A percentile compares a stretch with the other conserved stretches of the same genome.
phyloP scores from a whole-genome alignment of 2,329 filamentous ascomycete species.

The Penicillium sp. region DNA sequence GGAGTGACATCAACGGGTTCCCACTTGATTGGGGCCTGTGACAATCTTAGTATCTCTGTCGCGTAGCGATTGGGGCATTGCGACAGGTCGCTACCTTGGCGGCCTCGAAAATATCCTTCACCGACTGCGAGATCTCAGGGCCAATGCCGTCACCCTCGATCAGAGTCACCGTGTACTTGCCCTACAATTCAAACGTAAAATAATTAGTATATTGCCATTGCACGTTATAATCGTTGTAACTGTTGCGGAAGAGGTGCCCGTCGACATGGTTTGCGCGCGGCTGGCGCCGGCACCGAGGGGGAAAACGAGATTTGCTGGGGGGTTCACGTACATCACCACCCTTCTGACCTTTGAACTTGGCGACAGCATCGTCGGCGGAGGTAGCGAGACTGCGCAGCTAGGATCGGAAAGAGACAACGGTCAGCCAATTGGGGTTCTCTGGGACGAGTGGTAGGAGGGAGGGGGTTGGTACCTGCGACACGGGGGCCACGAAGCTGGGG shows the following conservation, averaged over 20 bases:
- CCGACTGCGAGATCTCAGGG: conserved; percentile 93
- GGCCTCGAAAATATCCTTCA: conserved; percentile 97
- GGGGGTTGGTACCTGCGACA: conserved; percentile 55
- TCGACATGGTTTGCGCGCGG: conserved; percentile 18
- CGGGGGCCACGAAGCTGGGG: conserved; percentile 48
- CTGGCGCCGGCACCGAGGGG: conserved; percentile 27
- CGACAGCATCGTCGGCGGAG: conserved; percentile 65
- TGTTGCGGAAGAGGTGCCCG: conserved; percentile 5
- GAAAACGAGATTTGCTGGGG: conserved; percentile 23
- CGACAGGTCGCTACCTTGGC: conserved; percentile 64
- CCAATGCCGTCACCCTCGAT: conserved; percentile 99
- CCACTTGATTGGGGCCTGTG: conserved; percentile 86
- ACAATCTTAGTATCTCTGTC: conserved; percentile 32
- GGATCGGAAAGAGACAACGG: conserved; percentile 6
- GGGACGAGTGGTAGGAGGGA: conserved; percentile 13
- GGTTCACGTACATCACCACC: conserved; percentile 72
- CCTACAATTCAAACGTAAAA: conserved; percentile 51
- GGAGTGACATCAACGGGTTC: conserved; percentile 96
- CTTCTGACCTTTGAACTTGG: conserved; percentile 90
- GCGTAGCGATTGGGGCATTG: conserved; percentile 2
- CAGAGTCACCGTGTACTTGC: conserved; percentile 91
- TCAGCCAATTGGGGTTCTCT: conserved; percentile 22
- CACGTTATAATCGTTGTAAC: conserved; percentile 5
- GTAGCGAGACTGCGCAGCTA: conserved; percentile 61
- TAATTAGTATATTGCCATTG: conserved; percentile 20